phyloP scores from a whole-genome alignment of 371 early-diverging fungal species.

The Sporodiniella umbellata region DNA sequence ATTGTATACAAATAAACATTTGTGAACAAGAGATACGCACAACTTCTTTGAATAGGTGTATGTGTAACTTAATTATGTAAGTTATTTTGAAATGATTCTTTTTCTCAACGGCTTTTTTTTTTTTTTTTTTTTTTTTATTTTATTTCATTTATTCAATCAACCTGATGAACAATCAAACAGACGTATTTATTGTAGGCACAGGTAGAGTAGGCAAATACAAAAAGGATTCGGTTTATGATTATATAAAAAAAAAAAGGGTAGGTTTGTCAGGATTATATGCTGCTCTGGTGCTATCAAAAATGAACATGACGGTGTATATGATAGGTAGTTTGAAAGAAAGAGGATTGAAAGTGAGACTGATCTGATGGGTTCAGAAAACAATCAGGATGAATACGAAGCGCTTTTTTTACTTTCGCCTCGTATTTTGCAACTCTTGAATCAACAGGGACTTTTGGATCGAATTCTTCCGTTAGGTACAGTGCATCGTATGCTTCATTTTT shows the following conservation, averaged over 20 bases:
- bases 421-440: slow-evolving; percentile 28
- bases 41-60: too few species aligned
- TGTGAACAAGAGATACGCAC: too few species aligned
- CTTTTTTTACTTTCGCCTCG: slow-evolving; percentile 34
- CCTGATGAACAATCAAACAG: slow-evolving; percentile 15
- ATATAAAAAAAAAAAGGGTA: slow-evolving; percentile 13
- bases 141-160: slow-evolving; percentile 6
- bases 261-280: slow-evolving; percentile 37
- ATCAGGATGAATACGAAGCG: slow-evolving; percentile 2
- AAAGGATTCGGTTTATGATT: neutral
- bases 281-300: slow-evolving; percentile 30
- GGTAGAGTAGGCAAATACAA: slow-evolving; percentile 17
- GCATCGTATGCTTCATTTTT: slow-evolving; percentile 30
- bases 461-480: slow-evolving; percentile 23
- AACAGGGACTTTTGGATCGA: slow-evolving; percentile 16
- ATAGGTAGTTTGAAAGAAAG: slow-evolving; percentile 37
- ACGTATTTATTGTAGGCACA: slow-evolving; percentile 39
- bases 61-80: neutral
- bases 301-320: slow-evolving; percentile 34
- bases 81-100: neutral
- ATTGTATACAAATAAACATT: too few species aligned
- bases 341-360: too few species aligned
- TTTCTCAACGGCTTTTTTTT: slow-evolving; percentile 7
- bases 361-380: too few species aligned
- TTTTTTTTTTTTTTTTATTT: slow-evolving; percentile 9